A percentile compares a stretch with the other conserved stretches of the same genome.
phyloP scores from a whole-genome alignment of 306 rosid genomes.

The Sophora flavescens region DNA sequence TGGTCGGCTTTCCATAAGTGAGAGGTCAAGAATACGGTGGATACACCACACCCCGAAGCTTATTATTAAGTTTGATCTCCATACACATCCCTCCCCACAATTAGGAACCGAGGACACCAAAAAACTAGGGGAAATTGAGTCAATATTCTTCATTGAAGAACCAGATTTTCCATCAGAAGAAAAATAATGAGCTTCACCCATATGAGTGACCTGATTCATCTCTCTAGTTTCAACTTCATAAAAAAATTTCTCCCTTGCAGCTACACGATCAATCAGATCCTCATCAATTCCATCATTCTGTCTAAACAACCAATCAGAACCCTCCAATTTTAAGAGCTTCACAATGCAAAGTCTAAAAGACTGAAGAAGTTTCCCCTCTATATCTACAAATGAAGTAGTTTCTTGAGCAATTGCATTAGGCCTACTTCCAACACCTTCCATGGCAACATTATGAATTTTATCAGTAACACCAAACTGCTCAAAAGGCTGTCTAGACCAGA shows the following conservation, averaged over 20 bases:
- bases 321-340: constrained; percentile 86
- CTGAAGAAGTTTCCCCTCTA: constrained; percentile 82
- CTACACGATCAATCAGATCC: constrained; percentile 89
- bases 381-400: constrained; percentile 60
- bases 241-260: constrained; percentile 83
- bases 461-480: constrained; percentile 90
- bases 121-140: constrained; percentile 48
- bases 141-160: constrained; percentile 59
- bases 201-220: constrained; percentile 51
- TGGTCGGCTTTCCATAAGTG: constrained; percentile 96
- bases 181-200: constrained; percentile 60
- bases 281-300: constrained; percentile 94
- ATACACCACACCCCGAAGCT: constrained; percentile 99
- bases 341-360: constrained; percentile 82
- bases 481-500: constrained; percentile 92
- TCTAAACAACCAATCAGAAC: constrained; percentile 89
- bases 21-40: constrained; percentile 89
- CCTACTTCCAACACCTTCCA: constrained; percentile 56
- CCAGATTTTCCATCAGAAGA: constrained; percentile 63
- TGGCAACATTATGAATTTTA: constrained; percentile 53
- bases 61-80: constrained; percentile 79
- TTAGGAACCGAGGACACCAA: constrained; percentile 71
- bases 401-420: constrained; percentile 59
- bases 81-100: constrained; percentile 94
- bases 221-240: constrained; percentile 83